Percentiles rank a stretch among this genome's conserved stretches.
These are phyloP conservation scores for Candida boleticola DNA, from an alignment of 805 yeast genomes.

Conservation along the genomic window DNA sequence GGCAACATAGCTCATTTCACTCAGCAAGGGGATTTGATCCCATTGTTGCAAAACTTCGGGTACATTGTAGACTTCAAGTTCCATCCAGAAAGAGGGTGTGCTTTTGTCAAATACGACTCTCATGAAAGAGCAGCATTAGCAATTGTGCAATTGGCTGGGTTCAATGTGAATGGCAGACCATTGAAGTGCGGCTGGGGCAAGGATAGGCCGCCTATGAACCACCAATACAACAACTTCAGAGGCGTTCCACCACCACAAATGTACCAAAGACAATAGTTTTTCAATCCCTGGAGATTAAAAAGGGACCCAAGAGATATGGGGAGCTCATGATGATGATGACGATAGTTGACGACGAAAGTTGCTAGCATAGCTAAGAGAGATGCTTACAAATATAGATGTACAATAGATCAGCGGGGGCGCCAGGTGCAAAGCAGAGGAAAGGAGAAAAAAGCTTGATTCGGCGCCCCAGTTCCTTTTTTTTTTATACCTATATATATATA, in stretches of 20 bases:
- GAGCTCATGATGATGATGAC: neutral
- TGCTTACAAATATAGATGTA: neutral
- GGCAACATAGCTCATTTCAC: slow-evolving; percentile 82
- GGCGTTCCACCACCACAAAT: slow-evolving; percentile 24
- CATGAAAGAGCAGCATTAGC: slow-evolving; percentile 90
- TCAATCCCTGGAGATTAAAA: too few relatives aligned
- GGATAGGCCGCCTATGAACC: slow-evolving; percentile 38
- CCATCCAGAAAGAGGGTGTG: slow-evolving; percentile 81
- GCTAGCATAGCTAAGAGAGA: too few relatives aligned
- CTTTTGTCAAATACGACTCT: slow-evolving; percentile 81
- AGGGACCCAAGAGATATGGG: neutral
- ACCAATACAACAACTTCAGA: slow-evolving; percentile 22
- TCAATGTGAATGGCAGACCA: slow-evolving; percentile 71
- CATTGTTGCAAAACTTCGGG: slow-evolving; percentile 76
- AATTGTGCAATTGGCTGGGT: slow-evolving; percentile 73
- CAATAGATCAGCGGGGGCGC: neutral
- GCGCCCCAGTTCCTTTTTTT: slow-evolving; percentile 1
- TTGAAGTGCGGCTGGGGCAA: slow-evolving; percentile 89
- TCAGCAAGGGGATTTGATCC: slow-evolving; percentile 68
- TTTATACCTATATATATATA: neutral
- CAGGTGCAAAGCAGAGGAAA: too few relatives aligned
- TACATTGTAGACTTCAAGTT: slow-evolving; percentile 77
- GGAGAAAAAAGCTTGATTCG: too few relatives aligned
- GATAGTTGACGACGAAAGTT: too few relatives aligned
- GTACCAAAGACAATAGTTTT: slow-evolving; percentile 16